Base-by-base conservation (phyloP, 2,329 filamentous ascomycete species). In the Rhynchosporium graminicola region DNA sequence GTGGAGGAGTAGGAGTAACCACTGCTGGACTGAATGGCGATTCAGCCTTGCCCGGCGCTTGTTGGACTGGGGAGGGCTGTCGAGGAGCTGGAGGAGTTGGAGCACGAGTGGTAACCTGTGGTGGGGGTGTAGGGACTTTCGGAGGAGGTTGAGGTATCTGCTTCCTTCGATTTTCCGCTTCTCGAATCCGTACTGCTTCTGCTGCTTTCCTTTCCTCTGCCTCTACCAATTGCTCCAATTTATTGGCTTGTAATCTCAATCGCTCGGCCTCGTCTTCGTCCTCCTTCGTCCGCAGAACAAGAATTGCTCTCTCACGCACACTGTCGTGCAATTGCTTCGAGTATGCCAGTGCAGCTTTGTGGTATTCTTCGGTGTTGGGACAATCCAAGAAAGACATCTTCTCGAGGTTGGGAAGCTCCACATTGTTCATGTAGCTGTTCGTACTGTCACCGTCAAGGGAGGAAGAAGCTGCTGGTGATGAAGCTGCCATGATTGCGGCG, bases 111-210 rank as follows among this genome's bases (percentile, higher is more conserved):
- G 54, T 36, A 40, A 62, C 55, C 29, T 54, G 43, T 6, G 61
- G 61, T 12, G 64, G 63, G 40, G 68, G 69, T 31, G 70, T 69
- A 29, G 65, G 63, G 15, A 64, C 46, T 62, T 66, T 63, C 2
- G 68, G 65, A 36, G 68, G 67, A 40, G 66, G 63, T 50, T 66
- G 60, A 3, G 68, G 69, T 45, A 69, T 68, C 7, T 47, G 77
- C 72, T 61, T 74, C 70, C 60, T 62, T 7, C 67, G 73, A 68
- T 71, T 76, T 72, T 81, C 76, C 7, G 80, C 66, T 26, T 77
- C 72, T 62, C 83, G 75, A n/a, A 78, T 76, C 46, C 82, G 76
- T n/a, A 83, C 69, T 20, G 80, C 81, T 26, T 80, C 77, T 69
- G 84, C 80, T 3, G 84, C 84, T 56, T 47, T 63, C 38, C 29